Base-by-base conservation (phyloP, 495 filamentous ascomycete species). In the Talaromyces proteolyticus region DNA sequence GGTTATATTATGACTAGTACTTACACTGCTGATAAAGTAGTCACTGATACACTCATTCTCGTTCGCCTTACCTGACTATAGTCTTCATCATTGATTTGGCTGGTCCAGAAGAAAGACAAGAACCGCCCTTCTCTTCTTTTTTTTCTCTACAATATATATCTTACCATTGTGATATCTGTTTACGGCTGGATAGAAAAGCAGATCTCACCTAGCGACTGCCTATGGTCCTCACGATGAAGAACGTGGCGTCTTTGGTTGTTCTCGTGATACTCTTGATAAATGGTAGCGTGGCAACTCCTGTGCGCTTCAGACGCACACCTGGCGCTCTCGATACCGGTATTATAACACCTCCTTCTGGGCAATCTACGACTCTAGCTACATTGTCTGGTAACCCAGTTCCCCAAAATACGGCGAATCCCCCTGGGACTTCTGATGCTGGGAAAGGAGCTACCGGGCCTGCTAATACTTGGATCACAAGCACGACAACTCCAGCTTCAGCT, bases 361-460 rank as follows among this genome's bases (percentile, higher is more conserved):
- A 34, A 34, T 8, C 8, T 14, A 34, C 29, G 1, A 6, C 45
- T 17, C 1, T 12, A 16, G 37, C 45, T 14, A 48, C 45, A 12
- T 16, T 4, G 8, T 48, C 23, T 25, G 1, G 14, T 5, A n/a
- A n/a, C 16, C 55, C 52, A 24, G 37, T 24, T 42, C 26, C 24
- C n/a, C 42, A n/a, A n/a, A n/a, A n/a, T n/a, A n/a, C n/a, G n/a
- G n/a, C n/a, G n/a, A n/a, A n/a, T n/a, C n/a, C n/a, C n/a, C n/a
- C n/a, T n/a, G n/a, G n/a, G n/a, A n/a, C 39, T 6, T 34, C 55
- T 7, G 25, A 39, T 39, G 45, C 50, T 29, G n/a, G 47, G 5
- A 20, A 36, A 40, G 50, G 45, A 6, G 44, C 54, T 44, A 49
- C 55, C 25, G 26, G 51, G 36, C 52, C 25, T n/a, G n/a, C n/a